Evolutionary conservation across 2,329 filamentous ascomycete species (phyloP).

Genomic region (Elsinoe batatas): DNA sequence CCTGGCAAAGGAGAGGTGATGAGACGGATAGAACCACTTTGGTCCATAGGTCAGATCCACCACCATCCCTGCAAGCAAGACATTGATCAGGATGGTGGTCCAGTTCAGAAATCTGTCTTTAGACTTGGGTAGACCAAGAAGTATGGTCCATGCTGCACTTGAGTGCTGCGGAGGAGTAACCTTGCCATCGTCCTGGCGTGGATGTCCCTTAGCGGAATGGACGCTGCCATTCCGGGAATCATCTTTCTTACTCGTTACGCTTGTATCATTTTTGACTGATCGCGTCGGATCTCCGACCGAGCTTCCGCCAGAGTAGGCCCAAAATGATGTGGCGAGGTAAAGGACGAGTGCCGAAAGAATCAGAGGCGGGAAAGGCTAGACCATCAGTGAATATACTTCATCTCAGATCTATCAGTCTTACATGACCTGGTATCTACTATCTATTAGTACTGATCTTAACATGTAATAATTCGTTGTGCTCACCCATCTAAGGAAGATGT

Average conservation of each 20-base stretch:
- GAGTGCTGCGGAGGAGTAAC: slow-evolving; percentile 23
- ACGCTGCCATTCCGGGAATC: slow-evolving; percentile 13
- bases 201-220: slow-evolving; percentile 34
- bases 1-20: slow-evolving; percentile 75
- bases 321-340: not conserved
- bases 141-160: slow-evolving; percentile 56
- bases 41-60: slow-evolving; percentile 72
- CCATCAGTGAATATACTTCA: slow-evolving; percentile 10
- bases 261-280: slow-evolving; percentile 18
- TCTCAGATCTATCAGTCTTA: slow-evolving; percentile 17
- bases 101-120: slow-evolving; percentile 57
- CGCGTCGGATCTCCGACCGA: not conserved
- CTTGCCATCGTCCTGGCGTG: slow-evolving; percentile 55
- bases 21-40: slow-evolving; percentile 55
- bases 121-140: slow-evolving; percentile 67
- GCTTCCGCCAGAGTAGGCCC: too few species aligned
- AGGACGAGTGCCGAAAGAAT: slow-evolving; percentile 11
- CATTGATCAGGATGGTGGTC: slow-evolving; percentile 51
- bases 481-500: slow-evolving; percentile 30
- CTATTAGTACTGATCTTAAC: not conserved
- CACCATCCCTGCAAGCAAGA: slow-evolving; percentile 56
- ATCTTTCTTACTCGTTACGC: slow-evolving; percentile 27
- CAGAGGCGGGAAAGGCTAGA: slow-evolving; percentile 28
- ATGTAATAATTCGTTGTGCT: slow-evolving; percentile 14
- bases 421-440: slow-evolving; percentile 29